phyloP scores from a whole-genome alignment of 2,329 filamentous ascomycete genomes.

The Claviceps sp. region DNA sequence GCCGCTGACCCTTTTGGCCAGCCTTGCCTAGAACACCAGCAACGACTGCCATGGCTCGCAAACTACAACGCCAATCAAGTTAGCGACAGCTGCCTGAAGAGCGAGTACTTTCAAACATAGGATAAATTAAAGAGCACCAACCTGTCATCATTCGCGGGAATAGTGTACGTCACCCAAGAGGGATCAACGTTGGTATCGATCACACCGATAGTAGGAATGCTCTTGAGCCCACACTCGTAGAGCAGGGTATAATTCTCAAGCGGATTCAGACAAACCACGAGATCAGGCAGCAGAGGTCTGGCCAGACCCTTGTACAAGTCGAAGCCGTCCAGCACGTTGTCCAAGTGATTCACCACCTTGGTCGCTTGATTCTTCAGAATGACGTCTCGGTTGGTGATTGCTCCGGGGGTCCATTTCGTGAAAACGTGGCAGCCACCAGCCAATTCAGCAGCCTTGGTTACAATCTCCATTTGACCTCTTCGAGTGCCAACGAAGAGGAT shows the following conservation, averaged over 20 bases:
- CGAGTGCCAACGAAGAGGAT: constrained; percentile 87
- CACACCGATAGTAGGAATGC: constrained; percentile 86
- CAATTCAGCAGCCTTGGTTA: constrained; percentile 68
- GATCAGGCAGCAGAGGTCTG: constrained; percentile 64
- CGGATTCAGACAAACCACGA: constrained; percentile 88
- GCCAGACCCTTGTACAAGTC: constrained; percentile 49
- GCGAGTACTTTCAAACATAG: too few species aligned
- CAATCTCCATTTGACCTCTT: constrained; percentile 63
- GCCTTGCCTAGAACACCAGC: constrained; percentile 76
- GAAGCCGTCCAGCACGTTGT: constrained; percentile 48
- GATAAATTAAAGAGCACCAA: constrained; percentile 22
- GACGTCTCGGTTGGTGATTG: constrained; percentile 84
- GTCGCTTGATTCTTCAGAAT: constrained; percentile 60
- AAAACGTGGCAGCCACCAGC: constrained; percentile 78
- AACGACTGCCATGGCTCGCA: constrained; percentile 70
- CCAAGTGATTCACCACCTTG: constrained; percentile 65
- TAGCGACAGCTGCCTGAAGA: neutral
- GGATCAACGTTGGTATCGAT: constrained; percentile 91
- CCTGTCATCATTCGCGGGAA: constrained; percentile 95
- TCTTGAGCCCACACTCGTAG: constrained; percentile 79
- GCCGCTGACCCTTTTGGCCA: constrained; percentile 60
- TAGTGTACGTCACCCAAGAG: constrained; percentile 89
- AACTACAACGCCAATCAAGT: constrained; percentile 32
- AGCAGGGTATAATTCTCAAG: constrained; percentile 82
- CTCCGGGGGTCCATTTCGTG: constrained; percentile 82